These are phyloP conservation scores for Candida sp. DNA, from an alignment of 1,139 yeast species.

Conservation along the genomic window DNA sequence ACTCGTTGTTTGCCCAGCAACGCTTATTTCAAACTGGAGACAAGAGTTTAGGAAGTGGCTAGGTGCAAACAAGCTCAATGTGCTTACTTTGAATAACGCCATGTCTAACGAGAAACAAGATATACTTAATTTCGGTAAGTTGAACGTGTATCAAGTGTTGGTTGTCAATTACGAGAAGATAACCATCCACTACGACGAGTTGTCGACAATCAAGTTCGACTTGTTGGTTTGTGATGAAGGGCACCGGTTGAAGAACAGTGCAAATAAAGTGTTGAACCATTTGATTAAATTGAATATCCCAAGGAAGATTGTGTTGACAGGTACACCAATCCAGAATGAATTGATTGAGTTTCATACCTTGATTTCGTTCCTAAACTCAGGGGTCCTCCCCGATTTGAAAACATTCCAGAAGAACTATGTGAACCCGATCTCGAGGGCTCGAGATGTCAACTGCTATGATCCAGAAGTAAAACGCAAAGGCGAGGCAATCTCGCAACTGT, in stretches of 20 bases:
- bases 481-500: conserved; percentile 59
- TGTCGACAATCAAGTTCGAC: conserved; percentile 61
- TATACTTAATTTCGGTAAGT: conserved; percentile 62
- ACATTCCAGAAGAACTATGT: conserved; percentile 71
- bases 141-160: conserved; percentile 80
- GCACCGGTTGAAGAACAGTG: conserved; percentile 75
- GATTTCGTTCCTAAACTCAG: conserved; percentile 85
- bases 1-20: conserved; percentile 90
- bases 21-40: conserved; percentile 88
- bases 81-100: conserved; percentile 56
- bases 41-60: conserved; percentile 92
- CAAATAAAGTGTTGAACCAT: conserved; percentile 72
- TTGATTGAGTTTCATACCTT: conserved; percentile 82
- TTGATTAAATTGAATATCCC: conserved; percentile 60
- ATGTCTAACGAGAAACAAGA: conserved; percentile 61
- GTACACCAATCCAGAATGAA: conserved; percentile 97
- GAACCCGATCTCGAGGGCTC: conserved; percentile 71
- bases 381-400: conserved; percentile 67
- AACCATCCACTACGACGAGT: conserved; percentile 56
- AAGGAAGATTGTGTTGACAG: conserved; percentile 72
- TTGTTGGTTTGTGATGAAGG: conserved; percentile 95
- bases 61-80: conserved; percentile 64
- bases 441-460: conserved; percentile 73
- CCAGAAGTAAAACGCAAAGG: conserved; percentile 58
- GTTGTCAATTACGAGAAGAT: conserved; percentile 90